Evolutionary conservation across 345 rosid species (phyloP).

Genomic region (Acer negundo): DNA sequence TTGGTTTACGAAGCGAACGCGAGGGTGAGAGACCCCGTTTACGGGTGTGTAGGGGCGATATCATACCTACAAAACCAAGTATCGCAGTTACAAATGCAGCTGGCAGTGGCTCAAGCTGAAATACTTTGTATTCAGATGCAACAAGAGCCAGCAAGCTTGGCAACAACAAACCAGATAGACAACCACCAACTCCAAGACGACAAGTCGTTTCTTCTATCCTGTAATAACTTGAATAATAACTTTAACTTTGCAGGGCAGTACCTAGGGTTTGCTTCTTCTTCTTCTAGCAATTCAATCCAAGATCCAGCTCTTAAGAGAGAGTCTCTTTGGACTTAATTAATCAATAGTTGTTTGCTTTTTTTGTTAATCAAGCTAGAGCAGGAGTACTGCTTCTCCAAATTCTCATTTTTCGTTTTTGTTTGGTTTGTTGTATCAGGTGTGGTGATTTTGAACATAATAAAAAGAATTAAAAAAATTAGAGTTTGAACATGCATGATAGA

Average conservation of each 20-base stretch:
- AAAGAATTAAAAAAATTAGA: not conserved
- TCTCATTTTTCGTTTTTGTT: not conserved
- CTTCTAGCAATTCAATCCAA: slow-evolving; percentile 58
- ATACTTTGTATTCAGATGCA: slow-evolving; percentile 83
- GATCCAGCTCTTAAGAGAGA: slow-evolving; percentile 66
- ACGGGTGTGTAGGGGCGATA: slow-evolving; percentile 86
- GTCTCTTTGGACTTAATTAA: slow-evolving; percentile 63
- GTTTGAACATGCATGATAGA: not conserved
- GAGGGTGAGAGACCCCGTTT: slow-evolving; percentile 78
- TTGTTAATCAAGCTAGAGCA: not conserved
- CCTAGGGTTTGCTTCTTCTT: slow-evolving; percentile 49
- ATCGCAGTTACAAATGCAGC: slow-evolving; percentile 76
- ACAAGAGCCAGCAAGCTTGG: slow-evolving; percentile 39
- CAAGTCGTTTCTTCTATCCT: slow-evolving; percentile 43
- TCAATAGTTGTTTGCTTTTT: not conserved
- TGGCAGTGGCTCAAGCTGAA: slow-evolving; percentile 82
- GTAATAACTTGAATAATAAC: slow-evolving; percentile 33
- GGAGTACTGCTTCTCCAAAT: not conserved
- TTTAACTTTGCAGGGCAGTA: slow-evolving; percentile 32
- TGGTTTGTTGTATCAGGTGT: not conserved
- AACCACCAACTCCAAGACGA: slow-evolving; percentile 46
- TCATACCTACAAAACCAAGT: slow-evolving; percentile 80
- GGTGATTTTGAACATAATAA: not conserved
- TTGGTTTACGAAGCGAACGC: slow-evolving; percentile 84
- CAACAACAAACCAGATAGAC: slow-evolving; percentile 28